Evolutionary conservation across 768 basidiomycete genomes (phyloP), one percentile per base, ranked within the genome.

Genomic region (Chalciporus chontae): DNA sequence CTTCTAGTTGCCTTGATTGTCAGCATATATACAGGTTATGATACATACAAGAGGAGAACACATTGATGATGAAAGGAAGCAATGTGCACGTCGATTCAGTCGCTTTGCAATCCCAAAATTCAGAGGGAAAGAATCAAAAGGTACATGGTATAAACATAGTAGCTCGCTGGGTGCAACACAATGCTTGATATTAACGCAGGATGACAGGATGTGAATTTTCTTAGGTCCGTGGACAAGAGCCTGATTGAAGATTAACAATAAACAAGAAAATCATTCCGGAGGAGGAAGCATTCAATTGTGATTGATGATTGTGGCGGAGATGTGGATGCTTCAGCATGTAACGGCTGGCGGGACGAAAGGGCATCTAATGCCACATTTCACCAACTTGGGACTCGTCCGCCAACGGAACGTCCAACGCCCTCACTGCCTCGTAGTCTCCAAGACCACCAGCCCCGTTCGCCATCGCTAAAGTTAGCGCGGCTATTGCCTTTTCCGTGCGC

Each of bases 371-470:
- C 82, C 81, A 85, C 63, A 85, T 69, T 54, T 83, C 82, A 31
- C 84, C 84, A 8, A 73, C 74, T 51, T 79, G 71, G 45, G 71
- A 72, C 50, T 69, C 73, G 43, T 78, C 76, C 51, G 50, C 52
- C 18, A 56, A 53, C 18, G 64, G 55, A 48, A 46, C 47, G 40
- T 79, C 69, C 37, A 73, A 56, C 27, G 68, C 66, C 48, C 71
- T 72, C 31, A 80, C 68, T 2, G 77, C 73, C 46, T 71, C 69
- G 48, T 84, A 84, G 58, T 85, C 83, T 45, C 73, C 74, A 34
- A 85, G 61, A 23, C 80, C 75, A 5, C 78, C 81, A 9, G 82
- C 82, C 37, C 83, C 84, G 52, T 77, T 84, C 11, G 83, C 83
- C 69, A 85, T 74, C 15, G 80, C 81, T 3, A 85, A 65, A 27